Evolutionary conservation across 2,329 filamentous ascomycete species (phyloP), one percentile per base, ranked within the genome.

Genomic region (Ceratocystis lukuohia): DNA sequence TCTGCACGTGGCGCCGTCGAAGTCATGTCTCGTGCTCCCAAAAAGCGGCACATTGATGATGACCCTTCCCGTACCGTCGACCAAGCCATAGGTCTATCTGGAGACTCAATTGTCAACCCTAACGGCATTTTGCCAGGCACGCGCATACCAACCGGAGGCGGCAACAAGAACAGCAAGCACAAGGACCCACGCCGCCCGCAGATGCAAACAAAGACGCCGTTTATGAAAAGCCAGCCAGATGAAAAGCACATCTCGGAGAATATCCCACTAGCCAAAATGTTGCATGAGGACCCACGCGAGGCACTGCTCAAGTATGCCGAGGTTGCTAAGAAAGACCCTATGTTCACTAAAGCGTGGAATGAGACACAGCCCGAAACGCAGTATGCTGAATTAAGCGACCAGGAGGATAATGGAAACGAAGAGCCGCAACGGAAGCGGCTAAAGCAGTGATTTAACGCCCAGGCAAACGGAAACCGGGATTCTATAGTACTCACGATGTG

Each of bases 291-390:
- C 77, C 94, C 94, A 0, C 81, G 94, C 69, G 94, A 96, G 76
- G 94, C 94, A 59, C 78, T 99, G 72, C 78, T 99, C 68, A 96
- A 95, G 78, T 99, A 97, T 79, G 93, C 91, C 46, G 90, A 96
- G 66, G 87, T 95, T 73, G 91, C 92, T 12, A 86, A 96, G 76
- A 93, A 90, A 74, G 92, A 97, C 74, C 93, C 92, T 0, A 82
- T 96, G 71, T 99, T 97, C 73, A 99, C 94, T 37, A 90, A 89
- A 70, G 94, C 92, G 17, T 99, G 91, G 89, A 88, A 88, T 73
- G 82, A 88, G 71, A 97, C 91, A 46, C 93, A 97, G 77, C 94
- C 94, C 0, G 87, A 92, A 71, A 91, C 92, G 30, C 88, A 96
- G 70, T 99, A 95, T 77, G 88, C 89, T 6, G 89, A 96, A 56